Evolutionary conservation across 805 yeast species (phyloP).

Genomic region (Candida palmyrensis): DNA sequence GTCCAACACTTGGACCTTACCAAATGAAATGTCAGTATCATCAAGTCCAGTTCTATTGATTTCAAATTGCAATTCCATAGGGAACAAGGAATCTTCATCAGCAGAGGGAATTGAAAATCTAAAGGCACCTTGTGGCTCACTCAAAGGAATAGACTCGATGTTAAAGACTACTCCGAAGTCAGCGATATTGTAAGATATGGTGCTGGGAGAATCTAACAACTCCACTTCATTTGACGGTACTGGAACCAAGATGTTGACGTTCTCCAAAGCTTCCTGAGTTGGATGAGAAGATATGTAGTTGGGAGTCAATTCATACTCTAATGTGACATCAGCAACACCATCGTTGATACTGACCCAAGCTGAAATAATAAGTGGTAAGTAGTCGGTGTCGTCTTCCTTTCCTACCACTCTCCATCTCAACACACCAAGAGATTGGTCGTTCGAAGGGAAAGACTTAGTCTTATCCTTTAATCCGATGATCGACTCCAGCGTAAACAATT

Average conservation of each 20-base stretch:
- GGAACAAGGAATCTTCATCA: slow-evolving; percentile 83
- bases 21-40: slow-evolving; percentile 46
- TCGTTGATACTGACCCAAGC: slow-evolving; percentile 78
- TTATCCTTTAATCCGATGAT: slow-evolving; percentile 73
- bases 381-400: slow-evolving; percentile 50
- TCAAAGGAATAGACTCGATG: slow-evolving; percentile 49
- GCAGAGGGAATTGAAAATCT: slow-evolving; percentile 72
- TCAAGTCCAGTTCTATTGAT: slow-evolving; percentile 39
- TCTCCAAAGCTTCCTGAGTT: slow-evolving; percentile 41
- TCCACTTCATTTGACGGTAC: slow-evolving; percentile 51
- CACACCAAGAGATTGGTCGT: slow-evolving; percentile 86
- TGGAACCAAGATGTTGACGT: slow-evolving; percentile 60
- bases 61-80: slow-evolving; percentile 68
- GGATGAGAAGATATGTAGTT: slow-evolving; percentile 25
- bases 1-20: slow-evolving; percentile 59
- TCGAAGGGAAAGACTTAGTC: slow-evolving; percentile 79
- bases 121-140: slow-evolving; percentile 62
- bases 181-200: slow-evolving; percentile 48
- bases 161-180: slow-evolving; percentile 71
- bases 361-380: slow-evolving; percentile 66
- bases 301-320: slow-evolving; percentile 77
- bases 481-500: slow-evolving; percentile 51
- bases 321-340: slow-evolving; percentile 64
- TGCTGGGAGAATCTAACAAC: slow-evolving; percentile 46
- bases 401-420: slow-evolving; percentile 86